These are phyloP conservation scores for Blastocladiella britannica DNA, from an alignment of 192 early-diverging fungal genomes.

Conservation along the genomic window DNA sequence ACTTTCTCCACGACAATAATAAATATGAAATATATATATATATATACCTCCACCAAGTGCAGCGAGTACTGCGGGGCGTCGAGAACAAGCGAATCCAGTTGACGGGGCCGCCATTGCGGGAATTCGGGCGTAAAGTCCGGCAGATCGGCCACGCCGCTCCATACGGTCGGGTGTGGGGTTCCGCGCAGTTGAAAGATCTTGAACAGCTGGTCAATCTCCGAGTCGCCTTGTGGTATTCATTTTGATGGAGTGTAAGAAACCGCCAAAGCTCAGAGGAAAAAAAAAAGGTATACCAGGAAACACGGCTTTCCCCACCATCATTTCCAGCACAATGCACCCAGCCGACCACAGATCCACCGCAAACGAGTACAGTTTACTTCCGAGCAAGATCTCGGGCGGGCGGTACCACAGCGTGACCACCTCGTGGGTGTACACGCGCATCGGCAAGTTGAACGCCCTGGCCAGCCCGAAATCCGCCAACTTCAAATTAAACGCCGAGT, in stretches of 20 bases:
- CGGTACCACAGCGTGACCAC: conserved; percentile 92
- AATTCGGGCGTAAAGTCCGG: conserved; percentile 68
- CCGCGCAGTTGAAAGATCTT: conserved; percentile 69
- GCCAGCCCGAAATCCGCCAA: conserved; percentile 94
- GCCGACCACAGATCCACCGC: conserved; percentile 95
- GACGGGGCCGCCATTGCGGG: conserved; percentile 42
- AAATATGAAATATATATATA: background rate
- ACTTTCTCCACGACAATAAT: background rate
- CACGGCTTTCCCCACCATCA: conserved; percentile 52
- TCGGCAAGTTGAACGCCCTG: conserved; percentile 71
- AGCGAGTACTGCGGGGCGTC: conserved; percentile 50
- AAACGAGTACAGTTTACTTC: conserved; percentile 69
- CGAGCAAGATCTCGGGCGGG: conserved; percentile 86
- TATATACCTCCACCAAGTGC: conserved; percentile 8
- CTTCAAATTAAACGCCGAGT: conserved; percentile 63
- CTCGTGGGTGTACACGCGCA: conserved; percentile 87
- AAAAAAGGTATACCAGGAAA: conserved; percentile 43
- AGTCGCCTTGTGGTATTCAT: conserved; percentile 29
- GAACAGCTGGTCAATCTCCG: conserved; percentile 86
- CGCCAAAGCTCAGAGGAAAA: conserved; percentile 6
- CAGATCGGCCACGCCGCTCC: conserved; percentile 51
- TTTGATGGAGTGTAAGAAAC: background rate
- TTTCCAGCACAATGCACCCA: conserved; percentile 94
- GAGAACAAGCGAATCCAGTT: conserved; percentile 25
- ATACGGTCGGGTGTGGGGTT: conserved; percentile 54